Evolutionary conservation across 2,329 filamentous ascomycete genomes (phyloP), one percentile per base, ranked within the genome.

Genomic region (Falciphora oryzae): DNA sequence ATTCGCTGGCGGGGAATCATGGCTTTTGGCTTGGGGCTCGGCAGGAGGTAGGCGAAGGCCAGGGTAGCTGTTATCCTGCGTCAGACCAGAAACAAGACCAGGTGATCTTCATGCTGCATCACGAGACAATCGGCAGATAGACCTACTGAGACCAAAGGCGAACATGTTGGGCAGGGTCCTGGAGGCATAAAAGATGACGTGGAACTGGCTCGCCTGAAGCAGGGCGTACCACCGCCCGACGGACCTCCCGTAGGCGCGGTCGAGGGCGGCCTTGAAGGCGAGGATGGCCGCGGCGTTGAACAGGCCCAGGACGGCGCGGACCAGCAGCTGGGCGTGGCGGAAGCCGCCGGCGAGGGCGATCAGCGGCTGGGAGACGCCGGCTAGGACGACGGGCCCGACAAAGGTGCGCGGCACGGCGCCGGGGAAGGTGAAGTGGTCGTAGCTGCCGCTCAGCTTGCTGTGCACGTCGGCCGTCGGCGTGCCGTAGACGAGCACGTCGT

Each of bases 81-180:
- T 25, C 10, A 53, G 44, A 22, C 22, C 44, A 32, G 29, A 44
- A 44, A 32, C 32, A 32, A 32, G 32, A 32, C 32, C 32, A 8
- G 32, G 11, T 32, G 32, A 10, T 32, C 8, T 2, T 32, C 32
- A 5, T 32, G 32, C 16, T 44, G 16, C 38, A 44, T 44, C 38
- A 44, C 14, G 38, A 18, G 38, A 44, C 18, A 8, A 38, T 1
- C 5, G 38, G 14, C 5, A 67, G 28, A 22, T 61, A 31, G 50
- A 82, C 88, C 76, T 80, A 94, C 89, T 92, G 65, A 97, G 78
- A 13, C 87, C 86, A 78, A 98, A 95, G 27, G 95, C 93, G 77
- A 97, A 96, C 90, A 96, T 97, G 75, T 99, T 99, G 2, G 95
- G 95, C 68, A 99, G 79, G 2, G 93, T 95, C 66, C 95, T 84